Evolutionary conservation across 2,329 filamentous ascomycete genomes (phyloP).

Genomic region (Leptographium galeiforme): DNA sequence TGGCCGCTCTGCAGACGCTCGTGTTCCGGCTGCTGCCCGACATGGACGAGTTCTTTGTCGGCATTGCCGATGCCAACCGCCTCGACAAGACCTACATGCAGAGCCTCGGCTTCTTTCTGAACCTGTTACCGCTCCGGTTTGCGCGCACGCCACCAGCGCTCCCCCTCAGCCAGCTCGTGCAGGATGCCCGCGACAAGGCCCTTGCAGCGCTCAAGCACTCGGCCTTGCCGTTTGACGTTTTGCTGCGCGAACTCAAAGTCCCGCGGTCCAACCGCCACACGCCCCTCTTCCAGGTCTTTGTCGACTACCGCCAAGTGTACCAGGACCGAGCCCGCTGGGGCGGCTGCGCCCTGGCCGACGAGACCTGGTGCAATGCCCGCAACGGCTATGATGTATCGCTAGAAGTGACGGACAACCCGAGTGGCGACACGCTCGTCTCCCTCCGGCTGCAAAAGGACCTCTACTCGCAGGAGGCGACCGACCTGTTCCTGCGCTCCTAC

Average conservation of each 20-base stretch:
- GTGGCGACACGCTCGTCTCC: slow-evolving; percentile 10
- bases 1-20: slow-evolving; percentile 19
- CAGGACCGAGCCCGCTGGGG: slow-evolving; percentile 1
- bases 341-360: slow-evolving; percentile 11
- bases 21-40: slow-evolving; percentile 15
- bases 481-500: slow-evolving; percentile 14
- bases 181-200: slow-evolving; percentile 11
- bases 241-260: slow-evolving; percentile 29
- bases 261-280: slow-evolving; percentile 22
- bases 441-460: slow-evolving; percentile 18
- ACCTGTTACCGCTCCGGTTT: slow-evolving; percentile 22
- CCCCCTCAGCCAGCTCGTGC: slow-evolving; percentile 19
- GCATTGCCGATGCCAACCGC: slow-evolving; percentile 25
- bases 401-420: slow-evolving; percentile 22
- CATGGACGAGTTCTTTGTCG: slow-evolving; percentile 22
- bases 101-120: slow-evolving; percentile 24
- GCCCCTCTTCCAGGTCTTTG: slow-evolving; percentile 34
- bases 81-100: slow-evolving; percentile 12
- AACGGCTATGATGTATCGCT: slow-evolving; percentile 20
- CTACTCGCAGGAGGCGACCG: slow-evolving; percentile 17
- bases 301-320: slow-evolving; percentile 17
- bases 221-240: slow-evolving; percentile 31
- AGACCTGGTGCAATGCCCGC: slow-evolving; percentile 7
- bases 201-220: slow-evolving; percentile 28
- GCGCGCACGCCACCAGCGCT: slow-evolving; percentile 16